phyloP scores from a whole-genome alignment of 306 rosid genomes.

The Hippophae tibetana region DNA sequence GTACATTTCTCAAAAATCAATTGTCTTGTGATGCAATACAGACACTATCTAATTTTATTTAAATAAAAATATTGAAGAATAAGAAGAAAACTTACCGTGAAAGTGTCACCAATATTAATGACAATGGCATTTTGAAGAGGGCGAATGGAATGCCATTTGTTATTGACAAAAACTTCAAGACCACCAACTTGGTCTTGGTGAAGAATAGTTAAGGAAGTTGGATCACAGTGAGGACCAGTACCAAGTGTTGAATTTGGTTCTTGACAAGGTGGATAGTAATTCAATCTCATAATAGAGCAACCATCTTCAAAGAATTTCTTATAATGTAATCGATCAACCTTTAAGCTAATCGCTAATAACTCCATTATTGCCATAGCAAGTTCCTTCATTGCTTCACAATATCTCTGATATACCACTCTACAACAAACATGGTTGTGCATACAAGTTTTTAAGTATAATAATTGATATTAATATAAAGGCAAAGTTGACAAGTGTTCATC shows the following conservation, averaged over 20 bases:
- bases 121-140: constrained; percentile 50
- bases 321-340: constrained; percentile 32
- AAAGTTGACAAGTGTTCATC: background rate
- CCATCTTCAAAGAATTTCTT: constrained; percentile 46
- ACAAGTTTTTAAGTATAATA: background rate
- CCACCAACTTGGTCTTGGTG: constrained; percentile 70
- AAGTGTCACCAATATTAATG: constrained; percentile 66
- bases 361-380: constrained; percentile 43
- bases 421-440: background rate
- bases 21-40: background rate
- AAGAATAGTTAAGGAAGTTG: constrained; percentile 63
- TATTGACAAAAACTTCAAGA: constrained; percentile 48
- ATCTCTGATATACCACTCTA: constrained; percentile 44
- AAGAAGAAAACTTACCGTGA: constrained; percentile 26
- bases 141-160: constrained; percentile 43
- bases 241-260: constrained; percentile 45
- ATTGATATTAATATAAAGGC: too few relatives aligned
- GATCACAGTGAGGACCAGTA: constrained; percentile 81
- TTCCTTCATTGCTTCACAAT: constrained; percentile 51
- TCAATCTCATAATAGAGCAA: constrained; percentile 59
- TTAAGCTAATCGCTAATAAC: constrained; percentile 60
- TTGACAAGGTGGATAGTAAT: constrained; percentile 59
- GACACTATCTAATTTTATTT: too few relatives aligned
- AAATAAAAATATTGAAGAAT: too few relatives aligned
- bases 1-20: background rate